Conservation (phyloP, 192 early-diverging fungal species). For the Cladochytrium replicatum region DNA sequence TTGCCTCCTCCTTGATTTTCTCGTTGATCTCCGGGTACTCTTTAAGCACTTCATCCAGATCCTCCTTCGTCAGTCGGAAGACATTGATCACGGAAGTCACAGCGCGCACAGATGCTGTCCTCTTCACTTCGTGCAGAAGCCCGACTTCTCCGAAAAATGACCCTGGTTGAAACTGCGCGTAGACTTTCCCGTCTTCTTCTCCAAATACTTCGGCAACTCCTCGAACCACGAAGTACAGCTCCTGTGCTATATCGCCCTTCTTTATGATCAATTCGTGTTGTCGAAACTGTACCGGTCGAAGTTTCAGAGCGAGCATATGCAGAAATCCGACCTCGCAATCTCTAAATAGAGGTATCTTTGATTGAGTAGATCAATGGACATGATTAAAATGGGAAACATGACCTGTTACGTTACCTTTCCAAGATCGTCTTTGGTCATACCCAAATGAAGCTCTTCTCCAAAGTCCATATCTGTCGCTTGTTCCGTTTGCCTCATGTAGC, state of each 20-base stretch:
- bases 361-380: conserved; percentile 3
- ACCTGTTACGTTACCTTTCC: conserved; percentile 25
- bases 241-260: conserved; percentile 38
- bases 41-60: conserved; percentile 30
- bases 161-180: conserved; percentile 39
- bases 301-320: conserved; percentile 35
- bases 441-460: conserved; percentile 41
- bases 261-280: conserved; percentile 26
- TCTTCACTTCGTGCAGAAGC: conserved; percentile 31
- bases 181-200: conserved; percentile 29
- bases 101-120: conserved; percentile 42
- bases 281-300: conserved; percentile 36
- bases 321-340: conserved; percentile 41
- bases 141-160: conserved; percentile 48
- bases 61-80: conserved; percentile 35
- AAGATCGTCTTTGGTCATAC: conserved; percentile 39
- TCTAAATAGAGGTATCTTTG: conserved; percentile 40
- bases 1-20: conserved; percentile 38
- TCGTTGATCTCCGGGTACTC: conserved; percentile 34
- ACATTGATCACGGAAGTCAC: conserved; percentile 23
- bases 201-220: conserved; percentile 39
- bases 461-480: conserved; percentile 31
- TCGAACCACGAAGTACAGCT: conserved; percentile 44
- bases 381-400: neutral
- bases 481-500: conserved; percentile 42